These are phyloP conservation scores for Dichomitus squalens DNA, from an alignment of 1,284 basidiomycete genomes.

Conservation along the genomic window DNA sequence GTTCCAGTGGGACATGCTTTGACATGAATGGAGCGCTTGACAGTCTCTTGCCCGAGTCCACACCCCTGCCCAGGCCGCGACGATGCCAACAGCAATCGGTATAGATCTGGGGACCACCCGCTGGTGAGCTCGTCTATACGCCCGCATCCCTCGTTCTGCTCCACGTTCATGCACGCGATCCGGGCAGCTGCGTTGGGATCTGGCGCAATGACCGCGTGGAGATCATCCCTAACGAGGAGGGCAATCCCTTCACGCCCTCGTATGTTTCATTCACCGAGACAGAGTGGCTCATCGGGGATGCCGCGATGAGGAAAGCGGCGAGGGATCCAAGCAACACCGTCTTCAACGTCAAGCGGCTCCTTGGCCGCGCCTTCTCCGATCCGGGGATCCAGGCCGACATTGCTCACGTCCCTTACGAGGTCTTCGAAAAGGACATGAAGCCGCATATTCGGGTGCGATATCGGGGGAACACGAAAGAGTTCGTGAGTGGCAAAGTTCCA, in stretches of 20 bases:
- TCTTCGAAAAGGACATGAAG: slow-evolving; percentile 82
- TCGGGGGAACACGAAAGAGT: slow-evolving; percentile 89
- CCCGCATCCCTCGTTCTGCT: too few species aligned
- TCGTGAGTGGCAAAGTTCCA: slow-evolving; percentile 56
- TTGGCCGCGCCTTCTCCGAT: not conserved
- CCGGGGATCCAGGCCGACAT: not conserved
- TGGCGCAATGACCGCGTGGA: not conserved
- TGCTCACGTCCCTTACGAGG: slow-evolving; percentile 93
- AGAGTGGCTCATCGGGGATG: not conserved
- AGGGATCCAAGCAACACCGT: not conserved
- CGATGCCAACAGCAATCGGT: too few species aligned
- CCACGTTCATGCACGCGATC: too few species aligned
- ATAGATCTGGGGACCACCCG: too few species aligned
- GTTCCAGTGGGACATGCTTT: too few species aligned
- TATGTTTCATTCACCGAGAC: not conserved
- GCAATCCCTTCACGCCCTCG: not conserved
- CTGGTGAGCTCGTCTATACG: too few species aligned
- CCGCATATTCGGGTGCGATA: slow-evolving; percentile 89
- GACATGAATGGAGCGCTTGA: too few species aligned
- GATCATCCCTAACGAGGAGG: not conserved
- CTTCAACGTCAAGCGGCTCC: not conserved
- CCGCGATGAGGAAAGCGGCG: not conserved
- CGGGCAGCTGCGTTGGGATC: too few species aligned
- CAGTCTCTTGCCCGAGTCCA: too few species aligned
- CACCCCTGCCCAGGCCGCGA: too few species aligned